Conservation (phyloP, 495 filamentous ascomycete species). For the Aspergillus heteromorphus region DNA sequence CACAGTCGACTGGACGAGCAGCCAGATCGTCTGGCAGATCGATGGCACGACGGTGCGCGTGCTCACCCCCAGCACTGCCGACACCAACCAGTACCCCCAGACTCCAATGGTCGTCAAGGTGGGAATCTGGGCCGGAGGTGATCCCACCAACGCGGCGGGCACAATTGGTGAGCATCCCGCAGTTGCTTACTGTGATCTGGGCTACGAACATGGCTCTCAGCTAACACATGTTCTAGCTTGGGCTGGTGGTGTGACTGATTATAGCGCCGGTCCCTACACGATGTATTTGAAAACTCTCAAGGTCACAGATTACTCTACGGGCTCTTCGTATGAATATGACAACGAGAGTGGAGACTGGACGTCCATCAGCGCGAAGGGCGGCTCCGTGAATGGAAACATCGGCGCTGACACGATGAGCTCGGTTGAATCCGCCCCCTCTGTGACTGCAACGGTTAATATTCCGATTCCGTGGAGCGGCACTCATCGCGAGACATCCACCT, state of each 20-base stretch:
- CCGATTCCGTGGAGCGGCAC: constrained; percentile 64
- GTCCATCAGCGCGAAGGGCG: constrained; percentile 73
- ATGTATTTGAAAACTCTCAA: constrained; percentile 77
- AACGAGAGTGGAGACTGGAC: constrained; percentile 71
- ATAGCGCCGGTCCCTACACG: constrained; percentile 69
- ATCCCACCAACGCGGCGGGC: constrained; percentile 52
- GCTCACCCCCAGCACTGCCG: constrained; percentile 58
- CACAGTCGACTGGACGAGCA: constrained; percentile 74
- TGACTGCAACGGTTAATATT: constrained; percentile 50
- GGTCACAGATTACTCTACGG: constrained; percentile 87
- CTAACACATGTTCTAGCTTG: constrained; percentile 51
- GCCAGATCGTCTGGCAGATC: constrained; percentile 65
- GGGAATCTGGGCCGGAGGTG: constrained; percentile 85
- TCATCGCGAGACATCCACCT: constrained; percentile 48
- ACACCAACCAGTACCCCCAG: constrained; percentile 69
- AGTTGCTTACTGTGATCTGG: not conserved
- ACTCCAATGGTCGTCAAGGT: constrained; percentile 80
- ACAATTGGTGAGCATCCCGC: constrained; percentile 57
- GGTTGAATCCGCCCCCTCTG: constrained; percentile 39
- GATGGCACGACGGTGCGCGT: constrained; percentile 64
- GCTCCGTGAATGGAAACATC: constrained; percentile 54
- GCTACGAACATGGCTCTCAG: not conserved
- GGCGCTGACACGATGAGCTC: constrained; percentile 32
- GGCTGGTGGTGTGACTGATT: constrained; percentile 80
- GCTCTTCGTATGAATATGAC: constrained; percentile 71